Conservation (phyloP, 2,329 filamentous ascomycete genomes). For the Aspergillus versicolor region DNA sequence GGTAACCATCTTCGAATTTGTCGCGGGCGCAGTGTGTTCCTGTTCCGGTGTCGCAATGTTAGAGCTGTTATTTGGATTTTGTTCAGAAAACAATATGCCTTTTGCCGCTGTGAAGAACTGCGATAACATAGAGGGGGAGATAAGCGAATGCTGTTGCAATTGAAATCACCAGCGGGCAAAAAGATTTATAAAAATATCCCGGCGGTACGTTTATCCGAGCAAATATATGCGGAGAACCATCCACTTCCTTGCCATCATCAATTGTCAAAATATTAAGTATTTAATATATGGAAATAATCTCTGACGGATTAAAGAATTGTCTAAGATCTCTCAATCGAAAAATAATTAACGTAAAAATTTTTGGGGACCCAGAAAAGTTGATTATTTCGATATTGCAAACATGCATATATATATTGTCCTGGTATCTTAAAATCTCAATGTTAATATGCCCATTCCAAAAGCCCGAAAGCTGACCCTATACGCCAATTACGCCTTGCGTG, state of each 20-base stretch:
- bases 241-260: neutral
- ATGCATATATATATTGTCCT: neutral
- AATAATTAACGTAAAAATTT: neutral
- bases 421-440: neutral
- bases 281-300: neutral
- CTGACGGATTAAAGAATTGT: neutral
- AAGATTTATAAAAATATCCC: constrained; percentile 13
- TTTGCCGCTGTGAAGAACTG: constrained; percentile 43
- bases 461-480: neutral
- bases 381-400: neutral
- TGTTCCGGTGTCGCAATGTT: constrained; percentile 1
- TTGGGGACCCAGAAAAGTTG: neutral
- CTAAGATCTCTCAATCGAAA: neutral
- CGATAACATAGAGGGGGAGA: constrained; percentile 40
- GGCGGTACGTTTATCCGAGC: constrained; percentile 8
- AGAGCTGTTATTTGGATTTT: constrained; percentile 10
- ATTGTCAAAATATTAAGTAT: neutral
- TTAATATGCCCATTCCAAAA: neutral
- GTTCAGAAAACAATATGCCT: constrained; percentile 37
- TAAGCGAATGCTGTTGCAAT: neutral
- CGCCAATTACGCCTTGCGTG: neutral
- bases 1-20: constrained; percentile 34
- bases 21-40: constrained; percentile 4
- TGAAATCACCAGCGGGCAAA: neutral
- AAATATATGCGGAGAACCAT: neutral